Evolutionary conservation across 1,284 basidiomycete genomes (phyloP).

Genomic region (Thelephora terrestris): DNA sequence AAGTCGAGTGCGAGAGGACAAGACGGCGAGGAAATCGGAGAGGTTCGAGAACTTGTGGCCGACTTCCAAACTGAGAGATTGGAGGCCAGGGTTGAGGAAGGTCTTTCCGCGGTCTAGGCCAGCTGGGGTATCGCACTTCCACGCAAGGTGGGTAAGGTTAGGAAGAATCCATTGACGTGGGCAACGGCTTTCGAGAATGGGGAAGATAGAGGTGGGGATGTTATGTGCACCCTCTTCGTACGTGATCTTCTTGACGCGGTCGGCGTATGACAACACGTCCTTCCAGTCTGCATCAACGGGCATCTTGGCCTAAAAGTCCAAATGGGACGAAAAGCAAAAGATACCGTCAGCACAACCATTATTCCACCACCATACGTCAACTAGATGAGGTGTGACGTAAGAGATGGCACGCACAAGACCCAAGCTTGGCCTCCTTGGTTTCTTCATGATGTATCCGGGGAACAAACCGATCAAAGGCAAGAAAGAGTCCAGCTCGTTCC

Average conservation of each 20-base stretch:
- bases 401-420: constrained; percentile 50
- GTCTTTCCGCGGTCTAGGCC: constrained; percentile 52
- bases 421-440: constrained; percentile 55
- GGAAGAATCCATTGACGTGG: constrained; percentile 57
- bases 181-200: constrained; percentile 49
- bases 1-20: constrained; percentile 50
- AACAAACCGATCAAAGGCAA: constrained; percentile 61
- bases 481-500: constrained; percentile 69
- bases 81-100: constrained; percentile 54
- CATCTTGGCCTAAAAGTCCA: constrained; percentile 35
- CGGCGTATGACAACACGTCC: constrained; percentile 32
- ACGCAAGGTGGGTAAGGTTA: constrained; percentile 53
- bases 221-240: constrained; percentile 60
- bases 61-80: constrained; percentile 51
- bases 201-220: constrained; percentile 53
- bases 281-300: constrained; percentile 61
- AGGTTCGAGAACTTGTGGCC: constrained; percentile 45
- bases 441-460: constrained; percentile 54
- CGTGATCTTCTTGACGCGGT: constrained; percentile 14
- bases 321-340: background rate
- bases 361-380: background rate
- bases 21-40: constrained; percentile 47
- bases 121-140: constrained; percentile 56
- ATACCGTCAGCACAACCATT: background rate
- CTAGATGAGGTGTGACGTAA: background rate